phyloP scores from a whole-genome alignment of 2,329 filamentous ascomycete genomes.

The Zymoseptoria brevis region DNA sequence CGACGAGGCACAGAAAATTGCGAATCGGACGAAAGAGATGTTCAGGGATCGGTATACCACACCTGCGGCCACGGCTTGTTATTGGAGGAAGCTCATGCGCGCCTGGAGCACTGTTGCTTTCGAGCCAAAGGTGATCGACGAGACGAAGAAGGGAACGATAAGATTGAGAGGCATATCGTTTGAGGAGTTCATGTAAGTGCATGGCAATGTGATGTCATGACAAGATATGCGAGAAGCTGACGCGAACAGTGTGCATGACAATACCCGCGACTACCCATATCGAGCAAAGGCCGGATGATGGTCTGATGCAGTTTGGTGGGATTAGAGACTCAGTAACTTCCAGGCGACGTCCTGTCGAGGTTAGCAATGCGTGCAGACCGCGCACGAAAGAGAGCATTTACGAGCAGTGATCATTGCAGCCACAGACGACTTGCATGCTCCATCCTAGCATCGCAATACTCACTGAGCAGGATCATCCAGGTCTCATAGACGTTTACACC shows the following conservation, averaged over 20 bases:
- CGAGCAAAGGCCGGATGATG: background rate
- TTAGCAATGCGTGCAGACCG: too few relatives aligned
- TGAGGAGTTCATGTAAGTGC: constrained; percentile 13
- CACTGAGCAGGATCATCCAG: too few relatives aligned
- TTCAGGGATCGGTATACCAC: constrained; percentile 21
- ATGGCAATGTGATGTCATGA: background rate
- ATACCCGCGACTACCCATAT: background rate
- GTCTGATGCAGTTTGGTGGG: background rate
- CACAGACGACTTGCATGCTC: too few relatives aligned
- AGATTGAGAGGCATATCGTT: constrained; percentile 17
- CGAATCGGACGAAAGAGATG: constrained; percentile 9
- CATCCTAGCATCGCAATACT: too few relatives aligned
- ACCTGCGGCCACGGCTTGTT: constrained; percentile 26
- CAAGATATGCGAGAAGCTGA: background rate
- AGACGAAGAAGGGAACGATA: constrained; percentile 9
- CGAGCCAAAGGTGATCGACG: constrained; percentile 9
- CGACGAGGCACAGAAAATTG: constrained; percentile 16
- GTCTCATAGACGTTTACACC: too few relatives aligned
- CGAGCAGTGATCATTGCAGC: too few relatives aligned
- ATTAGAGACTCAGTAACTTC: too few relatives aligned
- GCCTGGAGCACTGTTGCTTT: constrained; percentile 21
- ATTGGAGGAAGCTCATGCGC: constrained; percentile 22
- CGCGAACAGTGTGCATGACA: background rate
- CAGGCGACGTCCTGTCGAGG: too few relatives aligned
- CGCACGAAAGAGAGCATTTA: too few relatives aligned